These are phyloP conservation scores for Lathyrus oleraceus DNA, from an alignment of 306 rosid species.

Conservation along the genomic window DNA sequence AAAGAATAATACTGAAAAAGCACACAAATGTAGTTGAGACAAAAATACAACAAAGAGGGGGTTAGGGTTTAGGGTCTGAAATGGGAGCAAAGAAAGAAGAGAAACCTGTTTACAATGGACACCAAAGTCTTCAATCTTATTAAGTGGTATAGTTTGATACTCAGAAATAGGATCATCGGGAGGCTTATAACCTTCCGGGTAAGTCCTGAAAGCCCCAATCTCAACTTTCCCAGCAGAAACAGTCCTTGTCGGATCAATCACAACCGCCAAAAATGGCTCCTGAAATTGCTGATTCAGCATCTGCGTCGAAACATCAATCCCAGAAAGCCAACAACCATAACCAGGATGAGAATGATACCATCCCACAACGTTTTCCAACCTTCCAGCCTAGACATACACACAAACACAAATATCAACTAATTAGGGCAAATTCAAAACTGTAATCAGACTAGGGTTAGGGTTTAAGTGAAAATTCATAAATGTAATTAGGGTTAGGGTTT, in stretches of 20 bases:
- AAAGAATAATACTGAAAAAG: conserved; percentile 82
- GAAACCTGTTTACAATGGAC: conserved; percentile 96
- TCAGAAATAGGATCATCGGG: conserved; percentile 90
- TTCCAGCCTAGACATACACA: conserved; percentile 68
- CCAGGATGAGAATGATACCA: conserved; percentile 99
- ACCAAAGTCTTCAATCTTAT: conserved; percentile 97
- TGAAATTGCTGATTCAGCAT: conserved; percentile 91
- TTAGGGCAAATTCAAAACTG: not conserved
- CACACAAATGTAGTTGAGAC: conserved; percentile 31
- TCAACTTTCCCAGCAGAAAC: conserved; percentile 98
- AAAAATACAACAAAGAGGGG: not conserved
- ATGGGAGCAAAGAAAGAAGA: conserved; percentile 3
- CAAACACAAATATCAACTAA: not conserved
- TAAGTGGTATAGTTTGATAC: conserved; percentile 92
- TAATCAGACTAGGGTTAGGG: not conserved
- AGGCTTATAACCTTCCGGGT: conserved; percentile 94
- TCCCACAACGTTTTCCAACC: conserved; percentile 93
- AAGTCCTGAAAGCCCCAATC: conserved; percentile 97
- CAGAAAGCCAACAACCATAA: conserved; percentile 98
- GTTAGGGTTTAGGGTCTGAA: not conserved
- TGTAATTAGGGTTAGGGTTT: conserved; percentile 27
- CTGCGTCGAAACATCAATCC: conserved; percentile 94
- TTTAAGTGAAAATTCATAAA: not conserved
- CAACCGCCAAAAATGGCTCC: conserved; percentile 95
- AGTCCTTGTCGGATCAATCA: conserved; percentile 90